Evolutionary conservation across 306 rosid genomes (phyloP).

Genomic region (Cicer cuneatum): DNA sequence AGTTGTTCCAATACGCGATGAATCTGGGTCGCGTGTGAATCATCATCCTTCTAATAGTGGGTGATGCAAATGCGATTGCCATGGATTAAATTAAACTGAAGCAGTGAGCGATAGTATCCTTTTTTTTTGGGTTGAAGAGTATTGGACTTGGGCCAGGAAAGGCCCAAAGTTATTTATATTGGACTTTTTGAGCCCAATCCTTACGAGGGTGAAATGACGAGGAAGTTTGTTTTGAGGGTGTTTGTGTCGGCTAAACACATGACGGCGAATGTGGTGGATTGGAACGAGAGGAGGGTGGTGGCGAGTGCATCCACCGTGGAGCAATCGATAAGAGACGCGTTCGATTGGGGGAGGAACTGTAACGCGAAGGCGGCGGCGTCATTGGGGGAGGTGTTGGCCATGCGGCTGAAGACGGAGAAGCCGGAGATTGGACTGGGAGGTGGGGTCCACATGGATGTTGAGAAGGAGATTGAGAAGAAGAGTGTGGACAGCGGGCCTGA

Average conservation of each 20-base stretch:
- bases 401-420: slow-evolving; percentile 59
- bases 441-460: slow-evolving; percentile 53
- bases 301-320: slow-evolving; percentile 57
- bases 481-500: slow-evolving; percentile 18
- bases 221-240: slow-evolving; percentile 44
- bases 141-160: slow-evolving; percentile 7
- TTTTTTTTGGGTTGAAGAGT: not conserved
- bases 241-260: slow-evolving; percentile 54
- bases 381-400: slow-evolving; percentile 54
- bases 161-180: slow-evolving; percentile 11
- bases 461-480: slow-evolving; percentile 60
- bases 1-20: slow-evolving; percentile 45
- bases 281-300: slow-evolving; percentile 44
- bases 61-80: slow-evolving; percentile 57
- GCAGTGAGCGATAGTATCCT: not conserved
- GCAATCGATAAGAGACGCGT: slow-evolving; percentile 46
- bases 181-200: slow-evolving; percentile 12
- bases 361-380: slow-evolving; percentile 43
- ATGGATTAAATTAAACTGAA: slow-evolving; percentile 34
- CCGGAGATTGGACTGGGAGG: slow-evolving; percentile 44
- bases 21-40: slow-evolving; percentile 48
- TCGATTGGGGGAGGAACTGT: slow-evolving; percentile 47
- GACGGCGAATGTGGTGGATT: slow-evolving; percentile 55
- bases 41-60: slow-evolving; percentile 7
- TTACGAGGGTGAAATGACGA: slow-evolving; percentile 2